Base-by-base conservation (phyloP, 2,329 filamentous ascomycete species). In the Uncinocarpus reesii region DNA sequence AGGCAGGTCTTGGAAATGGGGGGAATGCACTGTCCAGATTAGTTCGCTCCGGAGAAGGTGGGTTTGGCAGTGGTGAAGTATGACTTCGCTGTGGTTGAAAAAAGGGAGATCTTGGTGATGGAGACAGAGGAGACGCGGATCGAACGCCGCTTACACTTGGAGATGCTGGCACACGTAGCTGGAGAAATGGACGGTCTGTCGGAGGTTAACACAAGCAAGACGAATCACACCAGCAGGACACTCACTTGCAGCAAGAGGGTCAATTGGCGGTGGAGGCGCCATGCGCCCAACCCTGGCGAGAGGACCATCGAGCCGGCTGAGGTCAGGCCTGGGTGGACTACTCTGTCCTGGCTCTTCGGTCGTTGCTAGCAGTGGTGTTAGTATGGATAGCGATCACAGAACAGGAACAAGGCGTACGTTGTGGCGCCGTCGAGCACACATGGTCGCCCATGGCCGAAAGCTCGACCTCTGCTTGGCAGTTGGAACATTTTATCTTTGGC, bases 371-470 rank as follows among this genome's bases (percentile, higher is more conserved):
- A 23, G 6, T 2, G 11, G 10, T 28, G 31, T 36, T 11, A 41
- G 34, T 16, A 43, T 46, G 29, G 7, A 40, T 7, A 28, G 16
- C 3, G 24, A 15, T 29, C 32, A 21, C 35, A 16, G 23, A 11
- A 6, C 7, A 32, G 11, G 15, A 18, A 6, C 10, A 15, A 21
- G 13, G 7, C 47, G 11, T 45, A 45, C 41, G 20, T 7, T 34
- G 32, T 13, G 8, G 16, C 11, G 15, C 26, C 43, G 48, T 29
- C 58, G 65, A 65, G 65, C 88, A 95, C 52, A 86, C 64, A 70
- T 95, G 88, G 53, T 93, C 86, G 53, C 86, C 86, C 82, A 95
- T 84, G 64, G 81, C 72, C 34, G 84, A 83, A 57, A 95, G 92
- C 61, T 89, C 83, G 51, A 95, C 85, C 59, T 89, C 79, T 34